phyloP scores from a whole-genome alignment of 73 alveolate genomes.

The Stentor roeselii region DNA sequence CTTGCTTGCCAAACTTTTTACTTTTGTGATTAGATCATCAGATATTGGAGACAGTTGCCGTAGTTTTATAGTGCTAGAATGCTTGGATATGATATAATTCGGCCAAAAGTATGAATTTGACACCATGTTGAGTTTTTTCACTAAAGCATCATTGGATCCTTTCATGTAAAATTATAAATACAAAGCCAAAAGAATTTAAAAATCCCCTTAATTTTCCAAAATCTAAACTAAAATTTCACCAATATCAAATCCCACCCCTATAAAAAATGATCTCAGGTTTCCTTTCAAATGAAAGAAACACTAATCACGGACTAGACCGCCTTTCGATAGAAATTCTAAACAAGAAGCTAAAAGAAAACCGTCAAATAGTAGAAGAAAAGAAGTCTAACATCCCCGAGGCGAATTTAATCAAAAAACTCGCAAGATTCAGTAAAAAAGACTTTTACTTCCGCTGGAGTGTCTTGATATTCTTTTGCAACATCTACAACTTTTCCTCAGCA shows the following conservation, averaged over 20 bases:
- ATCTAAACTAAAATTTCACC: background rate
- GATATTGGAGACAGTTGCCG: background rate
- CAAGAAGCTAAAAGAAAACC: background rate
- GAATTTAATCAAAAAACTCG: too few relatives aligned
- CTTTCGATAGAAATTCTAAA: background rate
- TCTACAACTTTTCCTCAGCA: background rate
- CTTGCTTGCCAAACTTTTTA: too few relatives aligned
- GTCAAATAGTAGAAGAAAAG: background rate
- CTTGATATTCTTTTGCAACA: slow-evolving; percentile 11
- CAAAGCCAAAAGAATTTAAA: background rate
- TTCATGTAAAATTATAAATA: too few relatives aligned
- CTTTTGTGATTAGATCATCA: background rate
- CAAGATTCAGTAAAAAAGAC: background rate
- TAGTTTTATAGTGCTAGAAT: background rate
- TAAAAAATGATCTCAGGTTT: background rate
- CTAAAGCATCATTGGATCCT: background rate
- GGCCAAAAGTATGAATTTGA: background rate
- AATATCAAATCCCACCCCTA: too few relatives aligned
- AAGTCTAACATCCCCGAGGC: background rate
- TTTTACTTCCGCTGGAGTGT: background rate
- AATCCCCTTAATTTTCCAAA: background rate
- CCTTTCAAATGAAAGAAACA: background rate
- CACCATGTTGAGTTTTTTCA: background rate
- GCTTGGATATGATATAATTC: background rate
- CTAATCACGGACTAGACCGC: background rate